These are phyloP conservation scores for Nitzschia sp. DNA, from an alignment of 108 stramenopile genomes.

Conservation along the genomic window DNA sequence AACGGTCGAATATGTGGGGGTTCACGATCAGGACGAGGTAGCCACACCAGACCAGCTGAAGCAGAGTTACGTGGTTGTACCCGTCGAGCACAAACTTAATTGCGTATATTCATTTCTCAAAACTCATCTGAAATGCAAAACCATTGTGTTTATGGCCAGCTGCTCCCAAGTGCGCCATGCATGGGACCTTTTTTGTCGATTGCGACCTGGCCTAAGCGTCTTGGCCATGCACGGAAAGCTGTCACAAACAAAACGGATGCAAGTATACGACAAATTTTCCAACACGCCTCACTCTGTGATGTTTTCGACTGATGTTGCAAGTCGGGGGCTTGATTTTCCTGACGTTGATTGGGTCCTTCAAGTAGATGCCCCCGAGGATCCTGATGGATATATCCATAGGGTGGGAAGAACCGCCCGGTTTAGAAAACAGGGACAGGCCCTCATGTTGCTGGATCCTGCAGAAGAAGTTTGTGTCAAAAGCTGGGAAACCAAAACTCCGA, in stretches of 20 bases:
- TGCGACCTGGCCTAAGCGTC: conserved; percentile 96
- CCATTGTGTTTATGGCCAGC: conserved; percentile 96
- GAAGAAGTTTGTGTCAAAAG: conserved; percentile 69
- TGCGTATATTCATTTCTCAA: conserved; percentile 96
- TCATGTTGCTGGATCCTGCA: conserved; percentile 84
- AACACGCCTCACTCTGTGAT: conserved; percentile 88
- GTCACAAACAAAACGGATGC: conserved; percentile 89
- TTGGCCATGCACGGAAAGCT: conserved; percentile 99
- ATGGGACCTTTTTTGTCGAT: conserved; percentile 86
- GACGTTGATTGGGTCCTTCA: conserved; percentile 98
- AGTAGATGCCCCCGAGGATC: conserved; percentile 97
- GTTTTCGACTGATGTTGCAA: conserved; percentile 97
- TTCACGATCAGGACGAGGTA: conserved; percentile 88
- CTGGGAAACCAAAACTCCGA: conserved; percentile 68
- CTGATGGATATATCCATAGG: conserved; percentile 90
- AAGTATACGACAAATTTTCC: conserved; percentile 95
- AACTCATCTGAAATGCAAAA: conserved; percentile 92
- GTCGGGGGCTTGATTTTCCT: conserved; percentile 97
- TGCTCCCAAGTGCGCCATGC: conserved; percentile 97
- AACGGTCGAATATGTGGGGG: conserved; percentile 88
- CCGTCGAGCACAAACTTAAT: conserved; percentile 92
- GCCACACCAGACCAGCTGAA: conserved; percentile 84
- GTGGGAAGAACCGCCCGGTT: conserved; percentile 96
- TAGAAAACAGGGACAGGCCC: conserved; percentile 77
- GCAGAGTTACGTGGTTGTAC: conserved; percentile 89